A percentile compares a stretch with the other conserved stretches of the same genome.
Conservation (phyloP, 1,284 basidiomycete species). For the Leucoagaricus sp. region DNA sequence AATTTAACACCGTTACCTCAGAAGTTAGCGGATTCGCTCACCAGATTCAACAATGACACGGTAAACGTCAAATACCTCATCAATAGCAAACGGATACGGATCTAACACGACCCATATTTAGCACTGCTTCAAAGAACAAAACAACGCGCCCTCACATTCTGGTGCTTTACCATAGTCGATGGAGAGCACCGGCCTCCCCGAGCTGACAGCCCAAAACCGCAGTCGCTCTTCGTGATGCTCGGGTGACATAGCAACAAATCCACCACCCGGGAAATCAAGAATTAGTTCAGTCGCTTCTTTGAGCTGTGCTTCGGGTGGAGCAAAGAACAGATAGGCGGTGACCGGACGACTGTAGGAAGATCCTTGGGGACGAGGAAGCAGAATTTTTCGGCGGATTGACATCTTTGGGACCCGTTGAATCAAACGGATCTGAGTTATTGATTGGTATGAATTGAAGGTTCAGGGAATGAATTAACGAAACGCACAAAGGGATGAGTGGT, state of each 20-base stretch:
- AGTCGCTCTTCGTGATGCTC: conserved; percentile 97
- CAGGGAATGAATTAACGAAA: conserved; percentile 10
- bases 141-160: conserved; percentile 65
- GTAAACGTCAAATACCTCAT: conserved; percentile 93
- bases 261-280: conserved; percentile 93
- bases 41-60: conserved; percentile 76
- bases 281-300: conserved; percentile 76
- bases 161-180: conserved; percentile 97
- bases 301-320: conserved; percentile 70
- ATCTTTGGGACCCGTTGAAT: conserved; percentile 33
- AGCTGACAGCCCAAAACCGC: conserved; percentile 80
- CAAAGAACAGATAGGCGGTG: conserved; percentile 84
- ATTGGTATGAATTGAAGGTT: background rate
- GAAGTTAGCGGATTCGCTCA: conserved; percentile 21
- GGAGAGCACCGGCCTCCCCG: conserved; percentile 80
- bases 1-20: background rate
- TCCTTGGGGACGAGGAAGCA: conserved; percentile 78
- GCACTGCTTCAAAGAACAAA: background rate
- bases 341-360: conserved; percentile 84
- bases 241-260: conserved; percentile 94
- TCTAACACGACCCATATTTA: conserved; percentile 46
- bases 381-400: conserved; percentile 72
- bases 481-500: conserved; percentile 88
- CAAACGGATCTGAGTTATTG: conserved; percentile 1
- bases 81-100: conserved; percentile 93